Conservation (phyloP, 2,329 filamentous ascomycete genomes). For the Alternaria triticimaculans region DNA sequence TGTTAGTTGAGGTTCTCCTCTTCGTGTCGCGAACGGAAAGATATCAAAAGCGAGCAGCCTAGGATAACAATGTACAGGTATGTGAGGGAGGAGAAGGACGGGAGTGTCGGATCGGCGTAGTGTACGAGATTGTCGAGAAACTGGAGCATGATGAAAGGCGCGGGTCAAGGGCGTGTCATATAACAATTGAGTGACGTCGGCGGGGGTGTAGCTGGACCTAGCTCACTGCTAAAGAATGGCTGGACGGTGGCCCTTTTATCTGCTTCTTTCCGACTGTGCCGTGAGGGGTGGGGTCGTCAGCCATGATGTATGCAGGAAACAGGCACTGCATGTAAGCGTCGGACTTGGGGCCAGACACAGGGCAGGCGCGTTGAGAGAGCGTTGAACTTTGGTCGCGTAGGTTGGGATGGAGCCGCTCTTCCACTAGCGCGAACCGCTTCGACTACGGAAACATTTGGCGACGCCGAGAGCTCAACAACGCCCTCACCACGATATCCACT, state of each 20-base stretch:
- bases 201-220: conserved; percentile 12
- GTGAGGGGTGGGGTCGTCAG: not conserved
- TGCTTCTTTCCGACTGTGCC: not conserved
- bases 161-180: conserved; percentile 5
- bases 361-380: not conserved
- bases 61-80: conserved; percentile 40
- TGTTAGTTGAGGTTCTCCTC: conserved; percentile 14
- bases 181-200: conserved; percentile 22
- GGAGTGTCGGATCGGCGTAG: conserved; percentile 41
- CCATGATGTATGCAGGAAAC: conserved; percentile 2
- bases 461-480: conserved; percentile 2
- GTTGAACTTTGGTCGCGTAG: conserved; percentile 1
- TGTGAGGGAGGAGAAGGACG: conserved; percentile 38
- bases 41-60: conserved; percentile 30
- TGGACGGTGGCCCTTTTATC: conserved; percentile 1
- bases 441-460: conserved; percentile 16
- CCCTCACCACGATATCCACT: not conserved
- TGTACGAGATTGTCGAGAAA: conserved; percentile 37
- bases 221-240: conserved; percentile 1
- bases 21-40: conserved; percentile 27
- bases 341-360: not conserved
- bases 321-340: not conserved
- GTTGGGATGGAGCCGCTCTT: conserved; percentile 1
- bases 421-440: conserved; percentile 12
- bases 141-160: conserved; percentile 28